A percentile compares a stretch with the other conserved stretches of the same genome.
phyloP scores from a whole-genome alignment of 305 asterid species.

The Ajuga reptans region DNA sequence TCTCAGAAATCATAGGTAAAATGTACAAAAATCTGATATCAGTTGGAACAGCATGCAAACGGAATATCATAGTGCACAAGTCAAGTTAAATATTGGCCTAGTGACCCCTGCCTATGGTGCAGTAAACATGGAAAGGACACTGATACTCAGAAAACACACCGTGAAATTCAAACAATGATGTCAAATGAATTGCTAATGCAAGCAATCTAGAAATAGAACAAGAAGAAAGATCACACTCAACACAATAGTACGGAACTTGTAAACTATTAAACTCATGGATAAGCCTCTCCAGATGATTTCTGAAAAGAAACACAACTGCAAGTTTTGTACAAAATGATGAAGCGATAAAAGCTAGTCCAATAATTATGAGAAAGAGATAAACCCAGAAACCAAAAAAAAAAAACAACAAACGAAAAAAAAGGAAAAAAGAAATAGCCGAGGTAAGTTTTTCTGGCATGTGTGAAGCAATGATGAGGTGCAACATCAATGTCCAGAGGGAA shows the following conservation, averaged over 20 bases:
- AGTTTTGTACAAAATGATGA: background rate
- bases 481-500: background rate
- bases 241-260: background rate
- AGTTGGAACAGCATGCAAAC: background rate
- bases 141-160: background rate
- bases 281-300: background rate
- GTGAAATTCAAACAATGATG: background rate
- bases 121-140: background rate
- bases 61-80: constrained; percentile 5
- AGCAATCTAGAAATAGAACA: background rate
- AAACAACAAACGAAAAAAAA: background rate
- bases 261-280: background rate
- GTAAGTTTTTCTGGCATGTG: background rate
- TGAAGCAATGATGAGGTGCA: background rate
- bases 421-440: background rate
- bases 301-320: background rate
- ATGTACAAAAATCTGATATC: background rate
- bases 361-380: background rate
- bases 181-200: background rate
- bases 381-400: background rate
- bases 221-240: background rate
- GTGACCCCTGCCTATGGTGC: background rate
- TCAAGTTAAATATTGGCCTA: background rate
- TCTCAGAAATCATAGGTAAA: constrained; percentile 7
- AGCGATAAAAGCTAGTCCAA: background rate